Conservation (phyloP, 257 asterid genomes). For the Ligustrum vulgare region DNA sequence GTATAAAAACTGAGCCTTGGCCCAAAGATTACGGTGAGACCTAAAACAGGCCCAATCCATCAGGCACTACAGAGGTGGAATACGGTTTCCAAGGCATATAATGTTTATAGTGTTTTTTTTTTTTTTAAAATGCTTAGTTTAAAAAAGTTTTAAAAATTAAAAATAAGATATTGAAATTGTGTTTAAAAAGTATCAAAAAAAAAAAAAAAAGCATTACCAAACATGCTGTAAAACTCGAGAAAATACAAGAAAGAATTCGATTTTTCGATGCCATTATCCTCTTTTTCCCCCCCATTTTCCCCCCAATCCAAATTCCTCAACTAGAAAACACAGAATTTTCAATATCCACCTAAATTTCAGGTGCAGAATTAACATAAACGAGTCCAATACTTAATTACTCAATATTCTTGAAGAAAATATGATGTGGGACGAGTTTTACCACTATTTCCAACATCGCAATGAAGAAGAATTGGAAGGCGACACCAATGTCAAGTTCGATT, state of each 20-base stretch:
- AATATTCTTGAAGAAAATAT: slow-evolving; percentile 23
- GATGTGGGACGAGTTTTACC: slow-evolving; percentile 79
- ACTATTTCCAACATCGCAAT: slow-evolving; percentile 30
- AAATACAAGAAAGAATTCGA: background rate
- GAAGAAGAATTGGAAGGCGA: slow-evolving; percentile 41
- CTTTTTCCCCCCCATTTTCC: background rate
- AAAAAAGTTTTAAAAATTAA: too few relatives aligned
- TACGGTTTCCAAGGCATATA: background rate
- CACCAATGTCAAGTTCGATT: slow-evolving; percentile 58
- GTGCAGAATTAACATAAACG: background rate
- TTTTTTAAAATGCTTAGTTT: too few relatives aligned
- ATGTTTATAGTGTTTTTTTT: too few relatives aligned
- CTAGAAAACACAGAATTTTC: background rate
- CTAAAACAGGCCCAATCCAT: too few relatives aligned
- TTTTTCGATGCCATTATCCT: background rate
- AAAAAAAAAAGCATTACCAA: too few relatives aligned
- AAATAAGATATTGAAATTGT: too few relatives aligned
- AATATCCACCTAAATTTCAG: background rate
- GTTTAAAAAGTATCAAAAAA: too few relatives aligned
- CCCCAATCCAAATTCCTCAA: background rate
- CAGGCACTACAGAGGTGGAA: too few relatives aligned
- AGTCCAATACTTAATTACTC: background rate
- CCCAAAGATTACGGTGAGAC: too few relatives aligned
- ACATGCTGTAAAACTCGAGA: background rate
- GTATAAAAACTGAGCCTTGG: too few relatives aligned